Percentiles rank a stretch among this genome's conserved stretches.
These are phyloP conservation scores for Malassezia yamatoensis DNA, from an alignment of 1,284 basidiomycete genomes.

Conservation along the genomic window DNA sequence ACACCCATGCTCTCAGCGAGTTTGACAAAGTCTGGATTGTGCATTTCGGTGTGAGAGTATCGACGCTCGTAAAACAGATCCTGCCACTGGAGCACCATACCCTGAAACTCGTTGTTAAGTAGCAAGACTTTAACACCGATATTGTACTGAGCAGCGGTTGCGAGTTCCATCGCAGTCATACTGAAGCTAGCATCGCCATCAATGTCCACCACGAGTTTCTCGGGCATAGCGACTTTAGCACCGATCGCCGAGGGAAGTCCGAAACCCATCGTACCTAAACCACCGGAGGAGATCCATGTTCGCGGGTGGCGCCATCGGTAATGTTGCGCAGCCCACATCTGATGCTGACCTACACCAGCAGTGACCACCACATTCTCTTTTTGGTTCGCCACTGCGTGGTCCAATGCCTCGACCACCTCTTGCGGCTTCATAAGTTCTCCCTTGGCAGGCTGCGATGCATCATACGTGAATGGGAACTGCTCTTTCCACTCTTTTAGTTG, in stretches of 20 bases:
- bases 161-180: conserved; percentile 99
- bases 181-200: conserved; percentile 91
- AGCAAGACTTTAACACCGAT: conserved; percentile 77
- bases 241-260: conserved; percentile 88
- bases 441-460: conserved; percentile 54
- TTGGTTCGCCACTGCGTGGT: conserved; percentile 56
- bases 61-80: conserved; percentile 86
- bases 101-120: conserved; percentile 51
- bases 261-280: conserved; percentile 88
- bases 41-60: conserved; percentile 88
- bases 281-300: conserved; percentile 89
- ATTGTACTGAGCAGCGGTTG: conserved; percentile 76
- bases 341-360: conserved; percentile 96
- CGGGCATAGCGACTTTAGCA: conserved; percentile 86
- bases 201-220: conserved; percentile 88
- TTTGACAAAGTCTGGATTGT: conserved; percentile 82
- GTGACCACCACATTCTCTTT: conserved; percentile 82
- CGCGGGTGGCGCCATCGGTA: conserved; percentile 81
- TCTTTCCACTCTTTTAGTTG: conserved; percentile 73
- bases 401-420: conserved; percentile 86
- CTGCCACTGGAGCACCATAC: conserved; percentile 99
- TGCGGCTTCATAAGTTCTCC: conserved; percentile 82
- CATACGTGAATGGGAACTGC: conserved; percentile 80
- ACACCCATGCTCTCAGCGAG: conserved; percentile 83
- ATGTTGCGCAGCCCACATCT: conserved; percentile 98